These are phyloP conservation scores for Cymodocea nodosa DNA, from an alignment of 116 monocot genomes.

Conservation along the genomic window DNA sequence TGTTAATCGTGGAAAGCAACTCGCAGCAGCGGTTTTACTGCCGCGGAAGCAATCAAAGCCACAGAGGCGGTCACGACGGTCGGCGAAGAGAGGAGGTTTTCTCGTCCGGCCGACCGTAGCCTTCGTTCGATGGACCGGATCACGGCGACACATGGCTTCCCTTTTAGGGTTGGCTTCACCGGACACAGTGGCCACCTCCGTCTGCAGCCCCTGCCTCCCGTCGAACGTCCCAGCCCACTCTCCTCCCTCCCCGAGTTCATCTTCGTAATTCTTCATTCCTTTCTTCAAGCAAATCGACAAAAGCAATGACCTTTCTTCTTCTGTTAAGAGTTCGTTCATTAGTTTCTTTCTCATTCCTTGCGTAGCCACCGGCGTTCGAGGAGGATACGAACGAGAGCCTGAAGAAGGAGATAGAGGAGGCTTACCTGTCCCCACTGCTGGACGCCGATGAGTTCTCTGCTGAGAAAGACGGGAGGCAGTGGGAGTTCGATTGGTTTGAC, in stretches of 20 bases:
- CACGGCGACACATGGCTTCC: slow-evolving; percentile 40
- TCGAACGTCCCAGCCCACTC: slow-evolving; percentile 33
- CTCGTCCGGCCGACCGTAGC: too few species aligned
- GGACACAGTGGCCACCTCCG: slow-evolving; percentile 94
- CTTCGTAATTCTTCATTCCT: slow-evolving; percentile 19
- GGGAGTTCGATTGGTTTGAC: slow-evolving; percentile 93
- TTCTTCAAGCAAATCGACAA: not conserved
- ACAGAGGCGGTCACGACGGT: too few species aligned
- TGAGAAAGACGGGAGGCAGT: slow-evolving; percentile 49
- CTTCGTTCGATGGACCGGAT: slow-evolving; percentile 38
- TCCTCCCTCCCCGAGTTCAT: slow-evolving; percentile 62
- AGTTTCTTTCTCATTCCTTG: not conserved
- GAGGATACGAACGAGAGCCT: slow-evolving; percentile 47
- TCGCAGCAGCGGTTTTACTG: too few species aligned
- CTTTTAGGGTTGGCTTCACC: slow-evolving; percentile 71
- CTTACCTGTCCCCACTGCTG: slow-evolving; percentile 54
- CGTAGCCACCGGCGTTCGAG: slow-evolving; percentile 73
- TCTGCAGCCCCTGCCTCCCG: slow-evolving; percentile 67
- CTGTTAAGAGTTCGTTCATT: too few species aligned
- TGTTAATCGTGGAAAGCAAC: too few species aligned
- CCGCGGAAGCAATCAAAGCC: too few species aligned
- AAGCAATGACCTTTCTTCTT: too few species aligned
- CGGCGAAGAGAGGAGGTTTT: too few species aligned
- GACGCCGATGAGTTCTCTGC: slow-evolving; percentile 59
- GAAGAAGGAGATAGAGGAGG: slow-evolving; percentile 56